Conservation (phyloP, 2,329 filamentous ascomycete species). For the Leptographium wingfieldii region DNA sequence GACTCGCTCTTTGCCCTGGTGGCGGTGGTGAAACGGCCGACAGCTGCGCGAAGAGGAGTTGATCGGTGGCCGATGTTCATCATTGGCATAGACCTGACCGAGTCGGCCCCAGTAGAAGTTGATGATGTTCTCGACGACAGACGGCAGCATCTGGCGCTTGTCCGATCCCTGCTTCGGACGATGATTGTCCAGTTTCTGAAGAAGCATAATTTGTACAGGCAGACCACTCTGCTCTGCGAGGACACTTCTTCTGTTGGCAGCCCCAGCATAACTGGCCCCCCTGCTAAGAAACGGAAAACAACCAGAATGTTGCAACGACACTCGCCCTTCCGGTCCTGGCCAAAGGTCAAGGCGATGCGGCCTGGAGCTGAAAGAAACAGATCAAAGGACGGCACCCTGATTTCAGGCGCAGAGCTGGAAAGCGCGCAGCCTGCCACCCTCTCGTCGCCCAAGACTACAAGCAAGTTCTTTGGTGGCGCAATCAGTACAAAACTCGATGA, state of each 20-base stretch:
- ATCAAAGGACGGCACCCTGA: too few species aligned
- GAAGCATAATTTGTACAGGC: constrained; percentile 37
- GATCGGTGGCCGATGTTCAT: constrained; percentile 87
- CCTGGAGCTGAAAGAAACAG: neutral
- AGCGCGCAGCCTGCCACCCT: neutral
- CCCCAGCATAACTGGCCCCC: neutral
- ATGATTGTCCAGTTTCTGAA: constrained; percentile 64
- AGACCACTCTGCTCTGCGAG: neutral
- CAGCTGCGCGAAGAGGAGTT: constrained; percentile 45
- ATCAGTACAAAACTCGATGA: too few species aligned
- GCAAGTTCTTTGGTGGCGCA: neutral
- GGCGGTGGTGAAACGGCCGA: neutral
- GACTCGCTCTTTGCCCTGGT: constrained; percentile 61
- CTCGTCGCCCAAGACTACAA: neutral
- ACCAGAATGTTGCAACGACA: neutral
- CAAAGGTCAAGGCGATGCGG: neutral
- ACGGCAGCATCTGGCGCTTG: constrained; percentile 35
- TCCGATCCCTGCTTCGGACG: constrained; percentile 53
- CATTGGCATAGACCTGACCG: constrained; percentile 47
- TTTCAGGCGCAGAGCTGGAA: neutral
- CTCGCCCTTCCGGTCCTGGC: constrained; percentile 5
- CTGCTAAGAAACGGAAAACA: neutral
- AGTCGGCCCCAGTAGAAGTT: constrained; percentile 14
- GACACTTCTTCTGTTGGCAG: neutral
- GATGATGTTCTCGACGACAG: constrained; percentile 33